Evolutionary conservation across 352 stramenopile genomes (phyloP).

Genomic region (Pythium aphanidermatum): DNA sequence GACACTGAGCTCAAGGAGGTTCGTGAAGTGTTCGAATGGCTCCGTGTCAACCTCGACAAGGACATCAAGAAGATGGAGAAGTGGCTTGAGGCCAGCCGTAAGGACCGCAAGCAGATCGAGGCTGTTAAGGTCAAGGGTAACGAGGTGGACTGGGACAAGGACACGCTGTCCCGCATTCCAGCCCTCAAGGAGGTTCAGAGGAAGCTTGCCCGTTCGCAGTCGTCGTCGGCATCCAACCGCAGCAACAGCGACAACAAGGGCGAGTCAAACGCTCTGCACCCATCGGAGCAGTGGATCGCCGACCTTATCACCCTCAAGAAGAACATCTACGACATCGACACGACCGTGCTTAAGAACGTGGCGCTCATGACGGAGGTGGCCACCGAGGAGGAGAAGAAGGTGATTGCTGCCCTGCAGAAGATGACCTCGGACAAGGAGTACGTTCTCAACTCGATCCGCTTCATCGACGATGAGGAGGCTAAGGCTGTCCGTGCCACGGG

Average conservation of each 20-base stretch:
- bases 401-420: slow-evolving; percentile 65
- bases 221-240: slow-evolving; percentile 27
- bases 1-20: slow-evolving; percentile 80
- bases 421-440: slow-evolving; percentile 88
- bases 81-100: slow-evolving; percentile 76
- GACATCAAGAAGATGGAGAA: slow-evolving; percentile 86
- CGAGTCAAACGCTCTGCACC: slow-evolving; percentile 50
- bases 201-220: slow-evolving; percentile 61
- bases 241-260: slow-evolving; percentile 37
- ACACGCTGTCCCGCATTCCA: slow-evolving; percentile 78
- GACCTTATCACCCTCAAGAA: slow-evolving; percentile 84
- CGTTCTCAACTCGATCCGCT: slow-evolving; percentile 85
- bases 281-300: slow-evolving; percentile 83
- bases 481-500: slow-evolving; percentile 79
- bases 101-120: slow-evolving; percentile 85
- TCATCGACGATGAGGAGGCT: slow-evolving; percentile 86
- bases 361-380: slow-evolving; percentile 39
- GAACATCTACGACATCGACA: slow-evolving; percentile 80
- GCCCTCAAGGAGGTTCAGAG: slow-evolving; percentile 81
- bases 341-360: slow-evolving; percentile 58
- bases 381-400: slow-evolving; percentile 58
- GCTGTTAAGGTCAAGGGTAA: slow-evolving; percentile 75
- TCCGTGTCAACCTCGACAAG: slow-evolving; percentile 63
- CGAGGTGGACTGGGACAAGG: slow-evolving; percentile 84
- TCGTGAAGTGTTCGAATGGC: slow-evolving; percentile 81